Conservation (phyloP, 345 rosid species). For the Clarkia xantiana region DNA sequence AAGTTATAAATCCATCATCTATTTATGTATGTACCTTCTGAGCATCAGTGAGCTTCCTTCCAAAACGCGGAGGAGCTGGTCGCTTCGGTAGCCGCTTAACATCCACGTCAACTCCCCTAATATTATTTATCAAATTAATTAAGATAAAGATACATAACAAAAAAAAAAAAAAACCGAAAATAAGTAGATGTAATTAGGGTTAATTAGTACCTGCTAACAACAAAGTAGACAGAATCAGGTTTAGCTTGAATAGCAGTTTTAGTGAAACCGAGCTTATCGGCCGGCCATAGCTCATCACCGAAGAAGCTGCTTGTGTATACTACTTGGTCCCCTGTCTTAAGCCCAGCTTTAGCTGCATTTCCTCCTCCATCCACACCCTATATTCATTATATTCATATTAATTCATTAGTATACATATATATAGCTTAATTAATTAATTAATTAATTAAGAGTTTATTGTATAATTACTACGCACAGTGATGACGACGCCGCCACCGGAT, state of each 20-base stretch:
- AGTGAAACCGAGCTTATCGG: conserved; percentile 91
- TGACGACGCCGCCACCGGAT: conserved; percentile 77
- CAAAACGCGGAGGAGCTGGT: conserved; percentile 94
- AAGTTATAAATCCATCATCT: no score
- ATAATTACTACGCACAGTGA: conserved; percentile 43
- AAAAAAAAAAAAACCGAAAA: not conserved
- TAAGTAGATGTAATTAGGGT: conserved; percentile 1
- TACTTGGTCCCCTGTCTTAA: conserved; percentile 86
- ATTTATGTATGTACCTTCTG: conserved; percentile 46
- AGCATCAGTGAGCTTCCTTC: conserved; percentile 78
- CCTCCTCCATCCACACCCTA: conserved; percentile 94
- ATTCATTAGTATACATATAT: no score
- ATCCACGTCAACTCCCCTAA: conserved; percentile 78
- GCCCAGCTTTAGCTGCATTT: conserved; percentile 88
- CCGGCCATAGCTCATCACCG: conserved; percentile 99
- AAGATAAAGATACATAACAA: no score
- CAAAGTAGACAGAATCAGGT: conserved; percentile 91
- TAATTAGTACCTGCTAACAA: conserved; percentile 56
- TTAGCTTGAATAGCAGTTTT: conserved; percentile 97
- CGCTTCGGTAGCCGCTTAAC: conserved; percentile 78
- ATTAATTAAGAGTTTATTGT: no score
- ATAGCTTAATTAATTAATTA: not conserved
- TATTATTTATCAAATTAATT: not conserved
- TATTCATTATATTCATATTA: no score
- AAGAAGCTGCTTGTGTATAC: conserved; percentile 95